Conservation (phyloP, 1,284 basidiomycete genomes). For the Golubevia sp. region DNA sequence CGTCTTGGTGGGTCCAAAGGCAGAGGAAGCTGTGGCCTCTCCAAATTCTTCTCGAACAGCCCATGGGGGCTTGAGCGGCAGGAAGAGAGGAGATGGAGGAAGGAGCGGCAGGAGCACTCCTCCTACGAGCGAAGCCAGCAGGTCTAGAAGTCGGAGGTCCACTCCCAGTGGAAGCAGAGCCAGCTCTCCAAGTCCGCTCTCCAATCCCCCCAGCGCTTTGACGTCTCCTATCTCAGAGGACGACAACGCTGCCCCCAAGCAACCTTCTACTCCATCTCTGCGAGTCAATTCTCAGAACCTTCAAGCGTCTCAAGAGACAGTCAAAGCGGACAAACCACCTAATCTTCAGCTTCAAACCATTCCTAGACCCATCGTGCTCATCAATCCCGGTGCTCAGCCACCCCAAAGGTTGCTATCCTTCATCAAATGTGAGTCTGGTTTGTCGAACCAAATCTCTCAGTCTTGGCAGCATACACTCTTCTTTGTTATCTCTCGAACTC, state of each 20-base stretch:
- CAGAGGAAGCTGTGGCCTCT: conserved; percentile 19
- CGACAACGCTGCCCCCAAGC: neutral
- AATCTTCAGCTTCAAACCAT: conserved; percentile 4
- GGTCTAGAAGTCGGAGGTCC: neutral
- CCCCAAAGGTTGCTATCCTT: conserved; percentile 38
- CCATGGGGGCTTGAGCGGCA: too few species aligned
- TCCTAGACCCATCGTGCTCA: conserved; percentile 24
- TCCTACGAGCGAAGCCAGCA: neutral
- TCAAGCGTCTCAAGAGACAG: neutral
- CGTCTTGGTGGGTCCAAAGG: conserved; percentile 35
- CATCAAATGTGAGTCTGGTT: conserved; percentile 33
- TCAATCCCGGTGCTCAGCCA: conserved; percentile 47
- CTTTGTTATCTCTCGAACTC: conserved; percentile 59
- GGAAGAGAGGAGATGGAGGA: neutral
- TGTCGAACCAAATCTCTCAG: conserved; percentile 19
- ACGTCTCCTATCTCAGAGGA: neutral
- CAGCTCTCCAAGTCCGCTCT: neutral
- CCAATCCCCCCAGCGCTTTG: neutral
- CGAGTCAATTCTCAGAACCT: neutral
- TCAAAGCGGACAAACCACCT: too few species aligned
- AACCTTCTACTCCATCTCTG: neutral
- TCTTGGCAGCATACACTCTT: conserved; percentile 28
- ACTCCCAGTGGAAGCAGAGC: neutral
- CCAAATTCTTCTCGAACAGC: too few species aligned
- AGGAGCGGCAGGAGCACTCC: too few species aligned